These are phyloP conservation scores for Carex sylvatica DNA, from an alignment of 202 grass and related monocot species.

Conservation along the genomic window DNA sequence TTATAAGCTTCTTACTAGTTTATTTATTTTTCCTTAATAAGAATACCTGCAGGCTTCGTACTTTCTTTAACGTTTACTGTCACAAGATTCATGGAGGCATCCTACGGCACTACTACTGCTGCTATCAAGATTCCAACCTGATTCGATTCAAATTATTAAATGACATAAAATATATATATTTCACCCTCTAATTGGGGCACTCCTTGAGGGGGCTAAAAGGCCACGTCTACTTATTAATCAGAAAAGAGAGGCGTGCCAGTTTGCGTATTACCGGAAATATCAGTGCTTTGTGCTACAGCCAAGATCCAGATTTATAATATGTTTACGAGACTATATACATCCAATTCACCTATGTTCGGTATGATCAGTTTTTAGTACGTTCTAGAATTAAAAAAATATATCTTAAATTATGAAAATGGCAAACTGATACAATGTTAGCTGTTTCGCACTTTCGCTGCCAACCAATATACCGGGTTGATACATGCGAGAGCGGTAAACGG, in stretches of 20 bases:
- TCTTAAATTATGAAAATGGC: neutral
- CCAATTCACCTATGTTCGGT: neutral
- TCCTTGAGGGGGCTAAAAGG: neutral
- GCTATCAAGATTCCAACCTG: neutral
- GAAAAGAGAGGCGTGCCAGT: neutral
- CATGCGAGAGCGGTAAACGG: neutral
- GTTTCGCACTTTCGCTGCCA: neutral
- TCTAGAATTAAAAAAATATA: neutral
- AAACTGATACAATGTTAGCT: neutral
- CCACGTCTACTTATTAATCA: neutral
- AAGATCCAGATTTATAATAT: slow-evolving; percentile 6
- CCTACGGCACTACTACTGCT: neutral
- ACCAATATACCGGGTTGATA: neutral
- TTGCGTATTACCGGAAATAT: neutral
- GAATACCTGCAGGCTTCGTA: neutral
- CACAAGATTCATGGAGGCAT: neutral
- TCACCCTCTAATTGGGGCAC: neutral
- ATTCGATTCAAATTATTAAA: neutral
- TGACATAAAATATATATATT: neutral
- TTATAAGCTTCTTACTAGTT: too few species aligned
- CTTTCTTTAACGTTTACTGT: neutral
- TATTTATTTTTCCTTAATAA: too few species aligned
- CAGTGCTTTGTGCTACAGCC: neutral
- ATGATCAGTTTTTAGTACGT: neutral
- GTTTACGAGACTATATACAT: neutral